A percentile compares a stretch with the other conserved stretches of the same genome.
These are phyloP conservation scores for Cynanchum wilfordii DNA, from an alignment of 257 asterid genomes.

Conservation along the genomic window DNA sequence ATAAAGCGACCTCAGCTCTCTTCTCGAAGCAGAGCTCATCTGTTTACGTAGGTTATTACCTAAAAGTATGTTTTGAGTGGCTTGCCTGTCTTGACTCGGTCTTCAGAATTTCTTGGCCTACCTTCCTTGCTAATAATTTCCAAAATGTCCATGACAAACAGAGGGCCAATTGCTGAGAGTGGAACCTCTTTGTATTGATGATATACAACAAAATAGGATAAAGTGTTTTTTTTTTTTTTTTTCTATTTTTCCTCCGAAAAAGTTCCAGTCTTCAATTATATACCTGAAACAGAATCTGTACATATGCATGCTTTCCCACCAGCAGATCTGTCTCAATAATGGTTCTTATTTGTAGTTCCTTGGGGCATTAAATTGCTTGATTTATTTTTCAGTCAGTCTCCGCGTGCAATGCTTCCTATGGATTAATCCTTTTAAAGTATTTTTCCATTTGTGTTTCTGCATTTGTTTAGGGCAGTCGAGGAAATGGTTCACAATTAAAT, in stretches of 20 bases:
- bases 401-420: not conserved
- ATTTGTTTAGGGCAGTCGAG: not conserved
- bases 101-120: not conserved
- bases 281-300: not conserved
- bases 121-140: not conserved
- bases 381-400: not conserved
- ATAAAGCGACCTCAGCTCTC: slow-evolving; percentile 84
- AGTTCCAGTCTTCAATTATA: not conserved
- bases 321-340: not conserved
- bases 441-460: not conserved
- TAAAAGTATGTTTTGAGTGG: not conserved
- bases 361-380: not conserved
- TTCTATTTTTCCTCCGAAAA: too few species aligned
- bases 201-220: not conserved
- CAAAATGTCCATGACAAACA: not conserved
- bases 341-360: not conserved
- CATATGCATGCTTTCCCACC: not conserved
- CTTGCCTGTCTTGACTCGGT: not conserved
- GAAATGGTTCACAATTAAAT: not conserved
- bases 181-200: not conserved
- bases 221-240: not conserved
- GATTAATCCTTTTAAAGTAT: not conserved
- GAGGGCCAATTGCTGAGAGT: not conserved
- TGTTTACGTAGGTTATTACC: slow-evolving; percentile 60
- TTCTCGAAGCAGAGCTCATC: slow-evolving; percentile 61